phyloP scores from a whole-genome alignment of 331 rosid species.

The Erythrophleum ivorense region DNA sequence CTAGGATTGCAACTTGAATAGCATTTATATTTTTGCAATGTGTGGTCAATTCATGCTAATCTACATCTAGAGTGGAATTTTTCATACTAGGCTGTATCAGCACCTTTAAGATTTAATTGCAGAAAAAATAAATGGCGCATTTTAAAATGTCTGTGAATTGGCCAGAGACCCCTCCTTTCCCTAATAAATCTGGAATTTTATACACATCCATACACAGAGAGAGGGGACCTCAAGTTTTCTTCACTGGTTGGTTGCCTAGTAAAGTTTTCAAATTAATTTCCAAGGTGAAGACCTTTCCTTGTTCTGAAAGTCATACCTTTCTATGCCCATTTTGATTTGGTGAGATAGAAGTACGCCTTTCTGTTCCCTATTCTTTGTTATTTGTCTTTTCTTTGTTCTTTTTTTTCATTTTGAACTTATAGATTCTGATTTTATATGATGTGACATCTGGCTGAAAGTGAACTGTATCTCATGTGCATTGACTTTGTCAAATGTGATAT shows the following conservation, averaged over 20 bases:
- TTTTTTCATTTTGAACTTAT: not conserved
- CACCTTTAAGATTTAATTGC: not conserved
- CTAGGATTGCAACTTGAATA: conserved; percentile 4
- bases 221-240: not conserved
- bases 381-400: not conserved
- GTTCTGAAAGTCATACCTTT: not conserved
- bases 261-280: not conserved
- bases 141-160: not conserved
- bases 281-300: not conserved
- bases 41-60: not conserved
- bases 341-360: not conserved
- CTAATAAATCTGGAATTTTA: not conserved
- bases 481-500: not conserved
- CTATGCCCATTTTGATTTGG: not conserved
- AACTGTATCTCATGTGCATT: not conserved
- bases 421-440: not conserved
- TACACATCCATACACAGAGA: not conserved
- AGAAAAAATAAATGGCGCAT: not conserved
- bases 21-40: not conserved
- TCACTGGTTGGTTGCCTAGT: not conserved
- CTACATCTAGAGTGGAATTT: not conserved
- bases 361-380: not conserved
- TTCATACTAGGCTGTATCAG: not conserved
- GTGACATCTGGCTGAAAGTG: not conserved
- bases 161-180: not conserved